phyloP scores from a whole-genome alignment of 2,329 filamentous ascomycete species.

The Tolypocladium pustulatum region DNA sequence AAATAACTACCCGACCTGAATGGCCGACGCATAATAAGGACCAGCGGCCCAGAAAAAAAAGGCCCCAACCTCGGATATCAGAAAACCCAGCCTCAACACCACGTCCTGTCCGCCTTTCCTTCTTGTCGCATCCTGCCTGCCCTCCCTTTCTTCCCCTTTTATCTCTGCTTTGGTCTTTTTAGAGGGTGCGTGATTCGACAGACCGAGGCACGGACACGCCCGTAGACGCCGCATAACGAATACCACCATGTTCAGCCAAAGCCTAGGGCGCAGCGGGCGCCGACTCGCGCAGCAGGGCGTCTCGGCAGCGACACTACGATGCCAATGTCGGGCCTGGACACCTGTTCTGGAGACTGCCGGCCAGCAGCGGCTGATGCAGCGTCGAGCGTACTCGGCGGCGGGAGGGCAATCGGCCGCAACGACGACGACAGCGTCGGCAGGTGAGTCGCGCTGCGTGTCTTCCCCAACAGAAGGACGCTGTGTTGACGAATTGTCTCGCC shows the following conservation, averaged over 20 bases:
- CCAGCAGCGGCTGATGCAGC: neutral
- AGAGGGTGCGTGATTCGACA: neutral
- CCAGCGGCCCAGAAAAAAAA: neutral
- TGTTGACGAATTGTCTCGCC: neutral
- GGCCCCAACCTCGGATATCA: constrained; percentile 1
- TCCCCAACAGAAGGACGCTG: neutral
- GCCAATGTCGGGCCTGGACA: neutral
- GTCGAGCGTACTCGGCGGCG: neutral
- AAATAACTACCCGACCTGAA: neutral
- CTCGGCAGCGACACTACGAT: neutral
- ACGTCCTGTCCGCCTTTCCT: neutral
- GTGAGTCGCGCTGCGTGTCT: neutral
- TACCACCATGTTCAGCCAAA: constrained; percentile 11
- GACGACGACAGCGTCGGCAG: neutral
- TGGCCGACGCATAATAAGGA: neutral
- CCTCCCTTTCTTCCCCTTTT: neutral
- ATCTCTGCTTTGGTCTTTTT: too few species aligned
- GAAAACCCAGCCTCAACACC: neutral
- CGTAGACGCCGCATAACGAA: neutral
- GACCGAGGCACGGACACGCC: neutral
- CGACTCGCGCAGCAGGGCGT: constrained; percentile 11
- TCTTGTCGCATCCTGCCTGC: neutral
- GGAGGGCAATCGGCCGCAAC: constrained; percentile 4
- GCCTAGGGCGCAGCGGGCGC: constrained; percentile 13
- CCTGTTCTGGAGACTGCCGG: neutral